phyloP scores from a whole-genome alignment of 441 rosid genomes.

The Hura crepitans region DNA sequence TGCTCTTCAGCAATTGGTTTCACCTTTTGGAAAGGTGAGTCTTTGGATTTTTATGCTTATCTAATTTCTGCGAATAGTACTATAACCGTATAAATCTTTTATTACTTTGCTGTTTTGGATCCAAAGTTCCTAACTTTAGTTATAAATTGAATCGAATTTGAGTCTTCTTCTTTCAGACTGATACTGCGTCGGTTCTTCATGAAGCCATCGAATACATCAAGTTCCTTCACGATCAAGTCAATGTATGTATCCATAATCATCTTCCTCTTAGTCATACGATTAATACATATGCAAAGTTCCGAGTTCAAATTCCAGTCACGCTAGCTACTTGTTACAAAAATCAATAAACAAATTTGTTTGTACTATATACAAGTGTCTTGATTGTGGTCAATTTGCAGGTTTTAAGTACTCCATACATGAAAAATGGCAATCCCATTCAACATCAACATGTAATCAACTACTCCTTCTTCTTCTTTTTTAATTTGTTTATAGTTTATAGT shows the following conservation, averaged over 20 bases:
- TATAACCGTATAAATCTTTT: slow-evolving; percentile 11
- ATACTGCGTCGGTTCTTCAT: slow-evolving; percentile 96
- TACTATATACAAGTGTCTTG: background rate
- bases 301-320: too few species aligned
- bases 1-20: slow-evolving; percentile 99
- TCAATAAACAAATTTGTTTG: too few species aligned
- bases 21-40: slow-evolving; percentile 98
- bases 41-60: slow-evolving; percentile 20
- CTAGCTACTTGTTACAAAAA: too few species aligned
- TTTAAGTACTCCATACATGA: slow-evolving; percentile 33
- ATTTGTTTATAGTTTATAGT: background rate
- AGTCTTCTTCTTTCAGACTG: slow-evolving; percentile 57
- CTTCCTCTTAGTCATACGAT: background rate
- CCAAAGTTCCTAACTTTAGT: slow-evolving; percentile 11
- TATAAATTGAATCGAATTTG: slow-evolving; percentile 6
- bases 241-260: slow-evolving; percentile 48
- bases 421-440: slow-evolving; percentile 36
- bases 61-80: slow-evolving; percentile 29
- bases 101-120: slow-evolving; percentile 14
- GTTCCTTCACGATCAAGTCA: slow-evolving; percentile 89
- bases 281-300: too few species aligned
- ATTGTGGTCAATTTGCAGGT: slow-evolving; percentile 41
- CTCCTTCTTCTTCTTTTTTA: background rate
- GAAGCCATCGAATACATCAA: slow-evolving; percentile 97
- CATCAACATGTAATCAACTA: slow-evolving; percentile 50